These are phyloP conservation scores for Neurospora hispaniola DNA, from an alignment of 495 filamentous ascomycete species.

Conservation along the genomic window DNA sequence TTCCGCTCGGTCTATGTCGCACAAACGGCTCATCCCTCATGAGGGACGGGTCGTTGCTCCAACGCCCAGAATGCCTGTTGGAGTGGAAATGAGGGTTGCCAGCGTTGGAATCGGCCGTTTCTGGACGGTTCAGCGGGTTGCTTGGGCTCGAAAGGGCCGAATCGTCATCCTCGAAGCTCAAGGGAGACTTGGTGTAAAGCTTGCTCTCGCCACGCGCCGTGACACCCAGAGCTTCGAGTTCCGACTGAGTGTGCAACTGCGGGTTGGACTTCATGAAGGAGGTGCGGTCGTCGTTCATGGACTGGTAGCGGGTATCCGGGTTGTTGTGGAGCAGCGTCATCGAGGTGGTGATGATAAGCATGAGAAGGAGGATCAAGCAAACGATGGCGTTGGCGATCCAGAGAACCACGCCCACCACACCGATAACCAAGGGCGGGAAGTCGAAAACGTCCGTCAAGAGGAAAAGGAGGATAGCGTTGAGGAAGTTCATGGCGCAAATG, in stretches of 20 bases:
- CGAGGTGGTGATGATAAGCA: conserved; percentile 76
- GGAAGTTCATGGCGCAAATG: conserved; percentile 80
- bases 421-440: conserved; percentile 75
- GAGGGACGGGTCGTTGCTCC: conserved; percentile 2
- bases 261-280: conserved; percentile 98
- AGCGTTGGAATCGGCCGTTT: conserved; percentile 7
- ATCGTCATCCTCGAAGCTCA: conserved; percentile 71
- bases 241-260: conserved; percentile 63
- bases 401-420: conserved; percentile 89
- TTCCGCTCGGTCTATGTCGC: conserved; percentile 11
- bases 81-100: conserved; percentile 3
- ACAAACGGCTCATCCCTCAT: conserved; percentile 5
- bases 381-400: conserved; percentile 89
- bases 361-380: conserved; percentile 70
- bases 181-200: conserved; percentile 46
- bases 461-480: conserved; percentile 79
- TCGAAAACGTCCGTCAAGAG: conserved; percentile 78
- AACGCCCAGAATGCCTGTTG: conserved; percentile 6
- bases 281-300: conserved; percentile 90
- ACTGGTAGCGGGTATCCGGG: conserved; percentile 90
- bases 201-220: conserved; percentile 81
- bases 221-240: conserved; percentile 85
- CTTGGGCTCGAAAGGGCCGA: conserved; percentile 42
- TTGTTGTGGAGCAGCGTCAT: conserved; percentile 87
- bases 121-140: conserved; percentile 17